These are phyloP conservation scores for Cercospora sp. DNA, from an alignment of 2,329 filamentous ascomycete species.

Conservation along the genomic window DNA sequence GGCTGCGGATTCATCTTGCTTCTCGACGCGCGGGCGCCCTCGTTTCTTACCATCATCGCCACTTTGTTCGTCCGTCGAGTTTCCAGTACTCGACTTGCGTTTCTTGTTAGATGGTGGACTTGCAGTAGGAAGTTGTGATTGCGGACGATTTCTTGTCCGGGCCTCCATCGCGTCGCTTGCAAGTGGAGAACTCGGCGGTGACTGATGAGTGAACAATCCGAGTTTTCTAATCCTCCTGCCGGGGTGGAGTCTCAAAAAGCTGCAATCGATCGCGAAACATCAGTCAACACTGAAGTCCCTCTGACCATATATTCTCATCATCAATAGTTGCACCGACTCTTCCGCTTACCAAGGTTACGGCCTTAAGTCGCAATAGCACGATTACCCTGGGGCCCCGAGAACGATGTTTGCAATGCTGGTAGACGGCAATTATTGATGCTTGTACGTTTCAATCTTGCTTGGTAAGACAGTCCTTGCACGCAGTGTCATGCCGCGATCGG, in stretches of 20 bases:
- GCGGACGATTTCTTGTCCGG: not conserved
- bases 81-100: constrained; percentile 20
- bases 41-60: constrained; percentile 53
- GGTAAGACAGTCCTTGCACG: not conserved
- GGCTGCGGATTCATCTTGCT: constrained; percentile 73
- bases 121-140: not conserved
- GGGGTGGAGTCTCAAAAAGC: not conserved
- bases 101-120: constrained; percentile 12
- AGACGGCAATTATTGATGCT: not conserved
- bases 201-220: not conserved
- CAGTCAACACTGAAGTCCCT: not conserved
- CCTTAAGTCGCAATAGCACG: not conserved
- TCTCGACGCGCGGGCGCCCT: constrained; percentile 73
- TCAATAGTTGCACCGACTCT: not conserved
- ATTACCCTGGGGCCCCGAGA: not conserved
- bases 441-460: not conserved
- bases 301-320: not conserved
- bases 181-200: not conserved
- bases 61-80: constrained; percentile 25
- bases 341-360: not conserved
- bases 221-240: not conserved
- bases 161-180: constrained; percentile 8
- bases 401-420: not conserved
- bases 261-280: not conserved
- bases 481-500: not conserved